phyloP scores from a whole-genome alignment of 2,329 filamentous ascomycete genomes.

The Nothopassalora personata region DNA sequence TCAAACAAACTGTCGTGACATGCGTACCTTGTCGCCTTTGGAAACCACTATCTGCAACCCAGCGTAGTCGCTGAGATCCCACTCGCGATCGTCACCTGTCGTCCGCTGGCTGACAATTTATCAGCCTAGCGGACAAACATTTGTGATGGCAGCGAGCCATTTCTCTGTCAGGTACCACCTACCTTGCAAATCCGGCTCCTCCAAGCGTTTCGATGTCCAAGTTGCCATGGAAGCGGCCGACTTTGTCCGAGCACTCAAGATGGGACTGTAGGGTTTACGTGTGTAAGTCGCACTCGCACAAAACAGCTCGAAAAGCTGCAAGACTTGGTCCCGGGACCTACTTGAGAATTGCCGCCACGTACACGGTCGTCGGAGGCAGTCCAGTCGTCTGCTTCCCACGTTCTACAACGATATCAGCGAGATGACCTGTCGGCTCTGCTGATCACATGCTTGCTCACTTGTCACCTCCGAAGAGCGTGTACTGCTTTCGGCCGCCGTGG shows the following conservation, averaged over 20 bases:
- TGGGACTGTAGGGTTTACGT: slow-evolving; percentile 35
- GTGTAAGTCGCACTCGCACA: neutral
- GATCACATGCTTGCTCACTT: slow-evolving; percentile 22
- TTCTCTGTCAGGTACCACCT: too few relatives aligned
- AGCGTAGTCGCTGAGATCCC: slow-evolving; percentile 61
- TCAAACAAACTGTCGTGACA: neutral
- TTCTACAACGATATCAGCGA: slow-evolving; percentile 35
- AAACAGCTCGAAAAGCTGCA: neutral
- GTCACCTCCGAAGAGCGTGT: slow-evolving; percentile 31
- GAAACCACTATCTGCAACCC: slow-evolving; percentile 48
- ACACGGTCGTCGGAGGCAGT: slow-evolving; percentile 68
- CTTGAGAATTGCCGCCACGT: slow-evolving; percentile 64
- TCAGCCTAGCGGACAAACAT: neutral
- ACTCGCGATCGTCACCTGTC: slow-evolving; percentile 49
- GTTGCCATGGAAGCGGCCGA: slow-evolving; percentile 57
- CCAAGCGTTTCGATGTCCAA: slow-evolving; percentile 71
- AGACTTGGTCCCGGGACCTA: slow-evolving; percentile 26
- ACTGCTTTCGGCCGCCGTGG: slow-evolving; percentile 13
- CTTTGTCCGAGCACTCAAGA: slow-evolving; percentile 37
- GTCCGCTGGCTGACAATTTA: slow-evolving; percentile 59
- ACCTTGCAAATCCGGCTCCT: slow-evolving; percentile 68
- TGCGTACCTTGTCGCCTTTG: slow-evolving; percentile 46
- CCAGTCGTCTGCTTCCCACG: slow-evolving; percentile 60
- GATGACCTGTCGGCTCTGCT: neutral
- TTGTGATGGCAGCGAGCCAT: neutral